Conservation (phyloP, 768 basidiomycete species). For the Serendipita vermifera region DNA sequence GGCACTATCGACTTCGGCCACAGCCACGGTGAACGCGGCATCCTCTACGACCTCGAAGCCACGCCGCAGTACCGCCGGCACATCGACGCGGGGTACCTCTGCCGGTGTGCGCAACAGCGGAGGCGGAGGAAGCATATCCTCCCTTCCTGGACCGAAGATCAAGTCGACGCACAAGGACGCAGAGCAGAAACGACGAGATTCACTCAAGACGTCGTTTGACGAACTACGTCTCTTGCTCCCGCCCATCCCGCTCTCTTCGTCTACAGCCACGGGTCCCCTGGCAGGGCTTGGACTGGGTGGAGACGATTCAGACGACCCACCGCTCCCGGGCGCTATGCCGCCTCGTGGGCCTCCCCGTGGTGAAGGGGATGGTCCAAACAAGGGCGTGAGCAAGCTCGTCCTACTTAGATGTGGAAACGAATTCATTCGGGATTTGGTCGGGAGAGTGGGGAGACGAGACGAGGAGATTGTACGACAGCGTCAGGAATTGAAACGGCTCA, state of each 20-base stretch:
- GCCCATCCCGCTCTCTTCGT: constrained; percentile 63
- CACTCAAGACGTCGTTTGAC: constrained; percentile 87
- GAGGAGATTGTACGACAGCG: constrained; percentile 58
- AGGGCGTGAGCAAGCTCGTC: constrained; percentile 88
- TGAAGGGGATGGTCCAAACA: constrained; percentile 83
- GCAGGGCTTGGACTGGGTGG: constrained; percentile 38
- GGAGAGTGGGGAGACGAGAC: constrained; percentile 65
- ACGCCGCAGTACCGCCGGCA: constrained; percentile 24
- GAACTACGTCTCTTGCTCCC: constrained; percentile 74
- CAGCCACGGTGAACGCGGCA: neutral
- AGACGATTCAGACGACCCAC: constrained; percentile 60
- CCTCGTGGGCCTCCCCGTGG: constrained; percentile 81
- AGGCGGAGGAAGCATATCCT: no score
- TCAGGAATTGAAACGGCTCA: constrained; percentile 49
- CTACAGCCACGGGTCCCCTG: no score
- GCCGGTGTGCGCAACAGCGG: constrained; percentile 22
- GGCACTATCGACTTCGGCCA: neutral
- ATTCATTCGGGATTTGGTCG: constrained; percentile 65
- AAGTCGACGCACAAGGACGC: constrained; percentile 91
- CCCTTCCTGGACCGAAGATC: neutral
- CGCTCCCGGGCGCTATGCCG: constrained; percentile 77
- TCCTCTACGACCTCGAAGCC: constrained; percentile 10
- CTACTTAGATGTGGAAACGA: constrained; percentile 84
- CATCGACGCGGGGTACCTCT: constrained; percentile 24
- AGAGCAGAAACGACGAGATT: constrained; percentile 94